phyloP scores from a whole-genome alignment of 2,329 filamentous ascomycete species.

The Colletotrichum truncatum region DNA sequence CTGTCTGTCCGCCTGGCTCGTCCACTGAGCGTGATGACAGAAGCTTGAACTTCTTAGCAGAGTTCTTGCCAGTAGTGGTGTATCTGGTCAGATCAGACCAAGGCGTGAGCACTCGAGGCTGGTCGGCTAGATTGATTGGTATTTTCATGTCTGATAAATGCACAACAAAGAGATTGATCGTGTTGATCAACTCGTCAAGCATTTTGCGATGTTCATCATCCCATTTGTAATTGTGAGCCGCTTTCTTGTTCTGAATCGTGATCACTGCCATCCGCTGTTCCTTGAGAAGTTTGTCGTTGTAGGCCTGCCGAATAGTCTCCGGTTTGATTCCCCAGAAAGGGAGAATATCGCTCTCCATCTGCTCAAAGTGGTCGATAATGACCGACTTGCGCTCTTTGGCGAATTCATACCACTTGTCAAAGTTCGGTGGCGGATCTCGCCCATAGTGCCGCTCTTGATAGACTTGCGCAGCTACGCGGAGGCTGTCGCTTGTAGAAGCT shows the following conservation, averaged over 20 bases:
- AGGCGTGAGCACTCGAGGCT: slow-evolving; percentile 76
- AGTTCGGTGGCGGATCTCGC: slow-evolving; percentile 79
- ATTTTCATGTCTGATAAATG: slow-evolving; percentile 85
- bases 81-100: slow-evolving; percentile 64
- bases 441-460: slow-evolving; percentile 66
- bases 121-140: slow-evolving; percentile 82
- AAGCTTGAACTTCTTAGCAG: slow-evolving; percentile 51
- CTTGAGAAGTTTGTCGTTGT: slow-evolving; percentile 44
- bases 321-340: slow-evolving; percentile 83
- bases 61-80: slow-evolving; percentile 36
- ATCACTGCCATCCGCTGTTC: slow-evolving; percentile 57
- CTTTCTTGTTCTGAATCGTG: slow-evolving; percentile 72
- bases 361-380: slow-evolving; percentile 83
- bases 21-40: slow-evolving; percentile 57
- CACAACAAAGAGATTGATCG: slow-evolving; percentile 77
- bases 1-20: not conserved
- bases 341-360: slow-evolving; percentile 77
- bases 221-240: slow-evolving; percentile 48
- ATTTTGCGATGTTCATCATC: slow-evolving; percentile 43
- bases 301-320: slow-evolving; percentile 70
- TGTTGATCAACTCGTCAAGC: slow-evolving; percentile 61
- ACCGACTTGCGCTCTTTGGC: slow-evolving; percentile 74
- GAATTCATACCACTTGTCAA: slow-evolving; percentile 86
- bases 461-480: slow-evolving; percentile 55
- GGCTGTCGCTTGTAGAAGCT: slow-evolving; percentile 55